These are phyloP conservation scores for Yarrowia divulgata DNA, from an alignment of 805 yeast species.

Conservation along the genomic window DNA sequence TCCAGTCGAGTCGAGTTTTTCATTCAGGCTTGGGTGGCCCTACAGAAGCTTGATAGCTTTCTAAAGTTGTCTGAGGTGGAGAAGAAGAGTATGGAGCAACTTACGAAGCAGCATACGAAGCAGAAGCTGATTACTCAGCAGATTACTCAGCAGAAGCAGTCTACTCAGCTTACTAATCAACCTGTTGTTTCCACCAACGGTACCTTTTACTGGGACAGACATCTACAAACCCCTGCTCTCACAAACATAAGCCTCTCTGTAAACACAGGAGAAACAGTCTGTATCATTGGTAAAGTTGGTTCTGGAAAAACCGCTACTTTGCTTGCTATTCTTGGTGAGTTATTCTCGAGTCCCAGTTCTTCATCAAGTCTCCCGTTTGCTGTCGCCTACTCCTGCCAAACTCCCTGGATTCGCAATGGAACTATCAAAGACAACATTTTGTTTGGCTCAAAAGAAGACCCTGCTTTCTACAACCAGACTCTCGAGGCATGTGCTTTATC, in stretches of 20 bases:
- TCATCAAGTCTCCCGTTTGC: constrained; percentile 64
- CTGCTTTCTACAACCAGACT: constrained; percentile 59
- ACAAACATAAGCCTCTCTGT: too few relatives aligned
- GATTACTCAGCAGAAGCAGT: too few relatives aligned
- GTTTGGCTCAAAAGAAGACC: constrained; percentile 67
- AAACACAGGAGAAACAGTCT: too few relatives aligned
- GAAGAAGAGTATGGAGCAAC: constrained; percentile 47
- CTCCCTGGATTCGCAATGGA: constrained; percentile 85
- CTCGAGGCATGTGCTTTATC: constrained; percentile 70
- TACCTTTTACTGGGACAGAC: constrained; percentile 54
- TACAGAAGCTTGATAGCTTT: constrained; percentile 82
- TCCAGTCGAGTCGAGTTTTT: constrained; percentile 79
- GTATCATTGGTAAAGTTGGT: constrained; percentile 81
- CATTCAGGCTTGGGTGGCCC: constrained; percentile 86
- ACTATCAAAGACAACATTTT: constrained; percentile 76
- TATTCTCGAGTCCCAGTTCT: constrained; percentile 66
- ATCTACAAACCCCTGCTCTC: too few relatives aligned
- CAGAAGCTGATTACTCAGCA: too few relatives aligned
- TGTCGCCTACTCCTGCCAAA: constrained; percentile 69
- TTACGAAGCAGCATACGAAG: too few relatives aligned
- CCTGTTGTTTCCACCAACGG: constrained; percentile 45
- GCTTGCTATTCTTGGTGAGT: constrained; percentile 73
- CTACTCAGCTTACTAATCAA: too few relatives aligned
- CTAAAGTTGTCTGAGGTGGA: constrained; percentile 58
- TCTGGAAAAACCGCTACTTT: constrained; percentile 80